Conservation (phyloP, 371 early-diverging fungal genomes). For the Rhizopus sp. region DNA sequence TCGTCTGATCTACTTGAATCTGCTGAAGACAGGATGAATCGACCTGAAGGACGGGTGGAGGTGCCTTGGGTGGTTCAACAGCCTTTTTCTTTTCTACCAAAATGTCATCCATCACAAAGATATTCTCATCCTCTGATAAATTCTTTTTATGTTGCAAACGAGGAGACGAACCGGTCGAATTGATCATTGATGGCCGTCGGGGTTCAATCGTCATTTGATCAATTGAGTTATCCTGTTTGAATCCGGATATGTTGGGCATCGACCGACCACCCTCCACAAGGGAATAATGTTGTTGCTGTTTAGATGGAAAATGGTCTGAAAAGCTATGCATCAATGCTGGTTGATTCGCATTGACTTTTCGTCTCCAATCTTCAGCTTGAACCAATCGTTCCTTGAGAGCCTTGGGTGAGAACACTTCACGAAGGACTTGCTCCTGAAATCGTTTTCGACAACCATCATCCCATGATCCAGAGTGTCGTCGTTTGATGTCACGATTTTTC, state of each 20-base stretch:
- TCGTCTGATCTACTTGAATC: constrained; percentile 11
- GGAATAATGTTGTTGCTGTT: constrained; percentile 9
- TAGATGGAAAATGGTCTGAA: constrained; percentile 5
- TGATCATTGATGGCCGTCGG: constrained; percentile 10
- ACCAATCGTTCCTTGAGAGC: constrained; percentile 62
- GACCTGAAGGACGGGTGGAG: constrained; percentile 10
- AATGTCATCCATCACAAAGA: constrained; percentile 31
- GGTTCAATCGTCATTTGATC: constrained; percentile 12
- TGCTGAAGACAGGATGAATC: constrained; percentile 26
- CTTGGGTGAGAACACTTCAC: constrained; percentile 76
- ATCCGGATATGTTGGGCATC: constrained; percentile 19
- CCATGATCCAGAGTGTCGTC: constrained; percentile 1
- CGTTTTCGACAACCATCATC: constrained; percentile 10
- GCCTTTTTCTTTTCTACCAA: constrained; percentile 6
- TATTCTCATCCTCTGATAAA: neutral
- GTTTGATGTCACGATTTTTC: neutral
- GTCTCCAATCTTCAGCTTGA: constrained; percentile 42
- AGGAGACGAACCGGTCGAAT: constrained; percentile 9
- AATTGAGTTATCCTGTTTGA: constrained; percentile 2
- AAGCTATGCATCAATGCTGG: constrained; percentile 17
- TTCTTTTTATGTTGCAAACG: neutral
- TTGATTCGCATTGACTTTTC: neutral
- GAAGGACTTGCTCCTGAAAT: constrained; percentile 70
- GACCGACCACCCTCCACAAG: constrained; percentile 26
- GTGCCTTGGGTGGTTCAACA: neutral